A percentile compares a stretch with the other conserved stretches of the same genome.
Evolutionary conservation across 164 flowering plant genomes (phyloP).

Genomic region (Paratinospora sagittata): DNA sequence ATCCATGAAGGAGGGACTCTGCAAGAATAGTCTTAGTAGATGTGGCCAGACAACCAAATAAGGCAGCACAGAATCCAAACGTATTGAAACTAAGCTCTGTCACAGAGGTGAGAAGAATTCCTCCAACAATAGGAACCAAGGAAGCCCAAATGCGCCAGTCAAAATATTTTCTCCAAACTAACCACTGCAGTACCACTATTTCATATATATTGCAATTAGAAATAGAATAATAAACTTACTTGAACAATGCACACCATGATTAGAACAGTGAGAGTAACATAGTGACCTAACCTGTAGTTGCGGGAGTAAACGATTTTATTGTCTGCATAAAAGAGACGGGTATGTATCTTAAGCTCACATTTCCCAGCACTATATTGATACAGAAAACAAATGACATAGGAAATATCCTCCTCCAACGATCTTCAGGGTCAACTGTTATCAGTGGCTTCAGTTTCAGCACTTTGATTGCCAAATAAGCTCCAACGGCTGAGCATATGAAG

Average conservation of each 20-base stretch:
- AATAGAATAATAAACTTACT: background rate
- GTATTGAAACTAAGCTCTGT: constrained; percentile 92
- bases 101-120: constrained; percentile 88
- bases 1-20: constrained; percentile 90
- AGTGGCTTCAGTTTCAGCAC: constrained; percentile 86
- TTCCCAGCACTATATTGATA: constrained; percentile 91
- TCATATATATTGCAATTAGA: constrained; percentile 17
- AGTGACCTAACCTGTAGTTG: constrained; percentile 78
- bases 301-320: constrained; percentile 95
- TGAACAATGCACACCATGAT: background rate
- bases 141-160: constrained; percentile 94
- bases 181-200: constrained; percentile 91
- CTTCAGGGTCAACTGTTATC: constrained; percentile 83
- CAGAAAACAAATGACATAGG: constrained; percentile 99
- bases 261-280: background rate
- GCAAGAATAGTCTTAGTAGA: constrained; percentile 97
- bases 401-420: constrained; percentile 94
- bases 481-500: constrained; percentile 89
- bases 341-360: constrained; percentile 89
- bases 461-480: constrained; percentile 78
- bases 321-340: constrained; percentile 99
- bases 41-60: constrained; percentile 93
- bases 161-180: constrained; percentile 83
- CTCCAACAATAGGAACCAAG: constrained; percentile 91
- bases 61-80: constrained; percentile 87